Conservation (phyloP, 164 flowering plant species). For the Liriodendron chinense region DNA sequence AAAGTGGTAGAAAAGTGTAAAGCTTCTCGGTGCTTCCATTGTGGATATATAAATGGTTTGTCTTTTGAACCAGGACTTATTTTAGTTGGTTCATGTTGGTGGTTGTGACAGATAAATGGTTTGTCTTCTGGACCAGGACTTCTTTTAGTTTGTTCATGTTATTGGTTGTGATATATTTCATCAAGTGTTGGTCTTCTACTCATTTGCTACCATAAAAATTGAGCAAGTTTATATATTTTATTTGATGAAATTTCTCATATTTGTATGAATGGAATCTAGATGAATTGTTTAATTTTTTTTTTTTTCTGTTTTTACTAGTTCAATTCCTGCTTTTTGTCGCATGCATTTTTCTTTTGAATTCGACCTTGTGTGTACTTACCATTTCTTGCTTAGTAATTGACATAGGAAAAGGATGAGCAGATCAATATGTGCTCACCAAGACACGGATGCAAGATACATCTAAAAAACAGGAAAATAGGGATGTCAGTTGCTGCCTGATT, state of each 20-base stretch:
- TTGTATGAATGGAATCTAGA: background rate
- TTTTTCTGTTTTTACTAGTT: too few relatives aligned
- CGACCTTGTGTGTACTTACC: too few relatives aligned
- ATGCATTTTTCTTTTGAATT: too few relatives aligned
- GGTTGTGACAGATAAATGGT: too few relatives aligned
- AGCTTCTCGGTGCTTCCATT: conserved; percentile 47
- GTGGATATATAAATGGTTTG: conserved; percentile 81
- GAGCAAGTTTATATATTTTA: background rate
- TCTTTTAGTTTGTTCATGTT: background rate
- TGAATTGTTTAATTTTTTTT: background rate
- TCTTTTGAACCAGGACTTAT: conserved; percentile 8
- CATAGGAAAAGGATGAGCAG: too few relatives aligned
- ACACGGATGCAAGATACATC: too few relatives aligned
- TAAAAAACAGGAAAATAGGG: too few relatives aligned
- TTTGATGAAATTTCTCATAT: background rate
- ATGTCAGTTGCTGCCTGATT: background rate
- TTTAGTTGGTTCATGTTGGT: too few relatives aligned
- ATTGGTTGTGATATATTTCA: background rate
- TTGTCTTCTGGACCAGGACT: background rate
- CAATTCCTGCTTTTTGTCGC: too few relatives aligned
- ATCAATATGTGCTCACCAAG: too few relatives aligned
- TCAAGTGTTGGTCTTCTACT: background rate
- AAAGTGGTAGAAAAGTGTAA: conserved; percentile 53
- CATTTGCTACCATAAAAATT: background rate
- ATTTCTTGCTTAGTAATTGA: too few relatives aligned